These are phyloP conservation scores for Colletotrichum sp. DNA, from an alignment of 2,329 filamentous ascomycete species.

Conservation along the genomic window DNA sequence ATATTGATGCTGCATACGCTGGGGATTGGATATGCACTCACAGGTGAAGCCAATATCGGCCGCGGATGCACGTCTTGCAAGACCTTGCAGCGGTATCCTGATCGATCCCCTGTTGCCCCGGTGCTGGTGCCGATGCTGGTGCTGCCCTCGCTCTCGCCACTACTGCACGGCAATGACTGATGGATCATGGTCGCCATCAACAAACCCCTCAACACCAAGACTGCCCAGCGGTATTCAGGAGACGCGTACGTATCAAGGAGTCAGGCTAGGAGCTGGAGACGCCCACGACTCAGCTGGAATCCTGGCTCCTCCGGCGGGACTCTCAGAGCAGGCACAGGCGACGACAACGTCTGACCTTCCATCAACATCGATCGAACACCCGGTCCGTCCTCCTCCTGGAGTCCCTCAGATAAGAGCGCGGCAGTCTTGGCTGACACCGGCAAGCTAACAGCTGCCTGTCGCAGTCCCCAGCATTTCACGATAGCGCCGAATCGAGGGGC, in stretches of 20 bases:
- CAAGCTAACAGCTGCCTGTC: neutral
- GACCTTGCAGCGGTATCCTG: neutral
- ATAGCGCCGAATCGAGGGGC: neutral
- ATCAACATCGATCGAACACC: neutral
- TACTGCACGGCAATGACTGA: neutral
- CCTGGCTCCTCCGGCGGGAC: neutral
- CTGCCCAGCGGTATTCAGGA: neutral
- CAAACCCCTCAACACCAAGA: neutral
- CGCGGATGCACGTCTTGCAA: neutral
- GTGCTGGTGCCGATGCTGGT: neutral
- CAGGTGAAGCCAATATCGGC: neutral
- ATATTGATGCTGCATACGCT: neutral
- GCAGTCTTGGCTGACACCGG: conserved; percentile 8
- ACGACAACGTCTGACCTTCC: conserved; percentile 3
- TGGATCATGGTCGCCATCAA: neutral
- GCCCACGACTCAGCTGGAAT: neutral
- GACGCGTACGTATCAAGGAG: neutral
- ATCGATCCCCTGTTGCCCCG: neutral
- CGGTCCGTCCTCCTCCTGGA: neutral
- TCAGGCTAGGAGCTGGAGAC: neutral
- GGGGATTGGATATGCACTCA: neutral
- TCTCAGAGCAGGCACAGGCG: neutral
- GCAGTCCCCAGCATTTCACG: neutral
- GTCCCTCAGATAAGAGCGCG: neutral
- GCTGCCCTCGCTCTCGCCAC: neutral